Base-by-base conservation (phyloP, 2,329 filamentous ascomycete species). In the Colletotrichum chlorophyti region DNA sequence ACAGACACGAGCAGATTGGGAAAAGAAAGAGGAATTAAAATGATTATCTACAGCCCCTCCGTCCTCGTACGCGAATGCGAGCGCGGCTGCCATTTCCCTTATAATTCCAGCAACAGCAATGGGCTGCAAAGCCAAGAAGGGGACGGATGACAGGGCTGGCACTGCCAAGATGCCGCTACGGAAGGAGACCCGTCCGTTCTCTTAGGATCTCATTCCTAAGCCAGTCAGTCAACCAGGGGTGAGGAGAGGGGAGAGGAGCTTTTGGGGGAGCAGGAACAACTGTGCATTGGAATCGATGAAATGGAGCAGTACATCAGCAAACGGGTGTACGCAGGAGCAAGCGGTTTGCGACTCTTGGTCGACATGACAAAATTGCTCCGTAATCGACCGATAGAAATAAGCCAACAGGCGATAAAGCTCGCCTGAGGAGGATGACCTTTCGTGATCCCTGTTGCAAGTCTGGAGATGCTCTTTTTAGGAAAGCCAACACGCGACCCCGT, bases 111-210 rank as follows among this genome's bases (percentile, higher is more conserved):
- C 23, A 45, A 23, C 23, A 46, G 41, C 17, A 42, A 37, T 48
- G 29, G 35, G 38, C 38, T 29, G 21, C 40, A 19, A 53, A 40
- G 48, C 55, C 55, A 59, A 59, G 55, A 45, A 21, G 19, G n/a
- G 43, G 43, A 46, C 45, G 51, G 43, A 49, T 55, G 55, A 59
- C 55, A 59, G 51, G 55, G 38, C 55, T 55, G 51, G 43, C 43
- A 43, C 31, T 50, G 55, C 55, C 55, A 59, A 59, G 55, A 38
- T 12, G 38, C 51, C 43, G 43, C 55, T 55, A 59, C 51, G 55
- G 51, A 32, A 55, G 21, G 51, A 40, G 51, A 43, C 51, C 55
- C 51, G 37, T 43, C 37, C 55, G 45, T 34, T 31, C 27, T 53
- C 55, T 54, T 54, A 50, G 50, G 31, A 48, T 54, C 34, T 47